These are phyloP conservation scores for Globisporangium solare DNA, from an alignment of 352 stramenopile genomes.

Conservation along the genomic window DNA sequence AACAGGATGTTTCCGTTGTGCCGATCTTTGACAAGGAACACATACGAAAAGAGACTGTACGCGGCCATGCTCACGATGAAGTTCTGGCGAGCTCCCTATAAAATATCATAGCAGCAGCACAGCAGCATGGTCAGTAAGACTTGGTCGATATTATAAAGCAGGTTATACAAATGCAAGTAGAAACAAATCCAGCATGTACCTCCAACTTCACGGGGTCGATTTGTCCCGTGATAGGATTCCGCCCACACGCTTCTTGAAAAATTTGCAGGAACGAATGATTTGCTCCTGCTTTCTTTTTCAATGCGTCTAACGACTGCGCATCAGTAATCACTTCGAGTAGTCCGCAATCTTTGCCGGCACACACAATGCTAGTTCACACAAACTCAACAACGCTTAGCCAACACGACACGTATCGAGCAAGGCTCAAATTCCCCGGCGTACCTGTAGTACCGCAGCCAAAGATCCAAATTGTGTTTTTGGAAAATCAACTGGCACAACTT, in stretches of 20 bases:
- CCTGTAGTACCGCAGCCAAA: slow-evolving; percentile 93
- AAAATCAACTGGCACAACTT: slow-evolving; percentile 93
- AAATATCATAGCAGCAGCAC: slow-evolving; percentile 8
- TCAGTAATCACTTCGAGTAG: slow-evolving; percentile 95
- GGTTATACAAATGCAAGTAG: background rate
- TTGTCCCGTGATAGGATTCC: slow-evolving; percentile 34
- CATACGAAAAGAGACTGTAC: slow-evolving; percentile 96
- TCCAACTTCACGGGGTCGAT: slow-evolving; percentile 39
- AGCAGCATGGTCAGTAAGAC: too few species aligned
- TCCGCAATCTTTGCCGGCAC: slow-evolving; percentile 88
- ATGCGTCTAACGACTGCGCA: slow-evolving; percentile 92
- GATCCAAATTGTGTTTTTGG: slow-evolving; percentile 76
- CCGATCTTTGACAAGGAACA: slow-evolving; percentile 96
- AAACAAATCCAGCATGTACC: slow-evolving; percentile 6
- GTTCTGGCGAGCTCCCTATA: slow-evolving; percentile 83
- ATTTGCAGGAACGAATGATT: slow-evolving; percentile 37
- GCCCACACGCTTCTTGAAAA: slow-evolving; percentile 43
- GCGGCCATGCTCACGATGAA: slow-evolving; percentile 94
- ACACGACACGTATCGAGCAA: background rate
- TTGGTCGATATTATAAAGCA: background rate
- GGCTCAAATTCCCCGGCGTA: slow-evolving; percentile 5
- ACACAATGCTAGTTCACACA: slow-evolving; percentile 75
- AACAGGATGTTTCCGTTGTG: slow-evolving; percentile 99
- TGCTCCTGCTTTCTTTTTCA: slow-evolving; percentile 88
- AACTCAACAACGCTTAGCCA: background rate